Evolutionary conservation across 331 rosid genomes (phyloP), one percentile per base, ranked within the genome.

Genomic region (Acacia concinna): DNA sequence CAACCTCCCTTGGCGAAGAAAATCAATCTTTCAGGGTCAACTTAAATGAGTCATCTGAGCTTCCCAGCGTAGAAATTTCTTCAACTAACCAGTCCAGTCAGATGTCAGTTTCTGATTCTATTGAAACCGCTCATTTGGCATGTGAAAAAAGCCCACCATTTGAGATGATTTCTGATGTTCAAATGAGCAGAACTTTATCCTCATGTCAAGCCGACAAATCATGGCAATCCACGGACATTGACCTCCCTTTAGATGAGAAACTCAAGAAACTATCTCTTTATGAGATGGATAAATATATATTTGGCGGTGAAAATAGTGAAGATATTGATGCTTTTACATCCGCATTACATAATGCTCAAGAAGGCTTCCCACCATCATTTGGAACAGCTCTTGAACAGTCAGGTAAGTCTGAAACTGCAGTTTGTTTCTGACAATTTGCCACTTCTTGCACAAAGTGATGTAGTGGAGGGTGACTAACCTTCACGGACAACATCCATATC

Each of bases 311-410:
- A 79, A 79, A 79, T 75, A 44, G 52, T 25, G 97, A 89, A 85
- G 91, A 93, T 82, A 89, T 41, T 64, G 62, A 31, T 2, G 60
- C 87, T 47, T 92, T 92, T 83, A 84, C 87, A 73, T 86, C 90
- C 69, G 86, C 91, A 74, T 81, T 92, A 52, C 95, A 87, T 60
- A 63, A 85, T 69, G 75, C 32, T 25, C 67, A 80, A 78, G 92
- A 87, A 68, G 63, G 63, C 17, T 56, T 56, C 32, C 15, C 11
- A 2, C 17, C 63, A 21, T 56, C 63, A 25, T 56, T 56, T 21
- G 63, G 32, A 17, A 10, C 63, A 21, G 63, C 23, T 25, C 15
- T 25, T 23, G 63, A 23, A 56, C 23, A 56, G 14, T 23, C 63
- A 56, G 63, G 63, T 56, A 56, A 56, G 63, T 23, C 31, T 56